Percentiles rank a stretch among this genome's conserved stretches.
Conservation (phyloP, 441 rosid genomes). For the Aquilaria agallochum region DNA sequence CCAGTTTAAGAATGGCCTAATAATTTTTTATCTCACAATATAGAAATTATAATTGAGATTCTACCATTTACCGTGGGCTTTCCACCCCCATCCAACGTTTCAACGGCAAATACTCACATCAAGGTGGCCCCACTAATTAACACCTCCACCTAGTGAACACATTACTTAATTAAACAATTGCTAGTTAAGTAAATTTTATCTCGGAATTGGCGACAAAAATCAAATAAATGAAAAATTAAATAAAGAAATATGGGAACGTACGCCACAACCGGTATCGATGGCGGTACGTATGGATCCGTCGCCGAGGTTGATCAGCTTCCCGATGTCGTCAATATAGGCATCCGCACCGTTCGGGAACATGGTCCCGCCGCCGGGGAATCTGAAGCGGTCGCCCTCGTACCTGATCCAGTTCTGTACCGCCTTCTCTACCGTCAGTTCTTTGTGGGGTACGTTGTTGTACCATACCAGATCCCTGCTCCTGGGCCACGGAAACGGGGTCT, state of each 20-base stretch:
- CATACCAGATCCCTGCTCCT: conserved; percentile 63
- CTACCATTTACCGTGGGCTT: no score
- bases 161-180: no score
- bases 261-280: conserved; percentile 92
- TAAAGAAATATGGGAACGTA: conserved; percentile 16
- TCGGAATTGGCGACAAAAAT: no score
- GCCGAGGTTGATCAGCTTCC: conserved; percentile 53
- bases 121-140: no score
- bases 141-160: no score
- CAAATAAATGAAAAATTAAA: no score
- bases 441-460: conserved; percentile 87
- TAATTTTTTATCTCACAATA: no score
- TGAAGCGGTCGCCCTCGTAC: conserved; percentile 61
- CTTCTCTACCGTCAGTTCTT: conserved; percentile 81
- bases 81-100: no score
- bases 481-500: conserved; percentile 75
- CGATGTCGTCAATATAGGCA: conserved; percentile 72
- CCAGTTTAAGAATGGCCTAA: no score
- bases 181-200: no score
- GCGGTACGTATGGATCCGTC: conserved; percentile 82
- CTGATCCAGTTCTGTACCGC: conserved; percentile 87
- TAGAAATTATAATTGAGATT: no score
- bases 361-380: conserved; percentile 91
- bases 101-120: no score
- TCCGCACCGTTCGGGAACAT: conserved; percentile 88